Base-by-base conservation (phyloP, 1,139 yeast genomes). In the Yamadazyma siamensis region DNA sequence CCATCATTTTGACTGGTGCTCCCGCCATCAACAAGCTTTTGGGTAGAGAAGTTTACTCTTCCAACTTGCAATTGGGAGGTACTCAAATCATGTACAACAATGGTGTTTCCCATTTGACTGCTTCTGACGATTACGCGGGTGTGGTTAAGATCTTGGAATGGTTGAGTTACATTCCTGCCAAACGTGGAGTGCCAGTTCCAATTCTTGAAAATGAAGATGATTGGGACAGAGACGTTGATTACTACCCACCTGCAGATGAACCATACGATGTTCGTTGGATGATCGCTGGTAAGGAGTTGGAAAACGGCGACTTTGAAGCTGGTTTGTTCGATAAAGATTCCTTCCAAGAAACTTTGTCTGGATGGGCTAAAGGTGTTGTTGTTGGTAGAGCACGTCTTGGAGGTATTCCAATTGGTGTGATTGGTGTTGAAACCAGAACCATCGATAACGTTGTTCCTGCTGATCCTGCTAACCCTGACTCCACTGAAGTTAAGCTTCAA, bases 281-380 rank as follows among this genome's bases (percentile, higher is more conserved):
- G 80, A 86, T 91, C 56, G 84, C 75, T 47, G 98, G 98, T 61
- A 80, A 80, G 48, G 73, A 76, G 28, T 55, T 64, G 16, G 81
- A 74, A 13, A 78, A 74, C 27, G 91, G 87, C 8, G 66, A 61
- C 15, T 89, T 78, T 53, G 95, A 86, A 61, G 53, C 71, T 39
- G 98, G 98, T 65, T 63, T 91, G 57, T 94, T 91, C 47, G 98
- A 91, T 63, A 82, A 78, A 58, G 82, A 71, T 39, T 87, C 97
- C 8, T 91, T 91, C 83, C 94, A 82, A 59, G 98, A 91, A 65
- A 88, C 98, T n/a, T 74, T 91, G 39, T 80, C 91, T 21, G 98
- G 98, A 15, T 91, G 98, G 98, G 98, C 98, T 33, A 82, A 76
- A 57, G 96, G 97, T 68, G 97, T 91, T 43, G 96, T 89, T 47